Base-by-base conservation (phyloP, 768 basidiomycete species). In the Phlebiopsis flavidoalba region DNA sequence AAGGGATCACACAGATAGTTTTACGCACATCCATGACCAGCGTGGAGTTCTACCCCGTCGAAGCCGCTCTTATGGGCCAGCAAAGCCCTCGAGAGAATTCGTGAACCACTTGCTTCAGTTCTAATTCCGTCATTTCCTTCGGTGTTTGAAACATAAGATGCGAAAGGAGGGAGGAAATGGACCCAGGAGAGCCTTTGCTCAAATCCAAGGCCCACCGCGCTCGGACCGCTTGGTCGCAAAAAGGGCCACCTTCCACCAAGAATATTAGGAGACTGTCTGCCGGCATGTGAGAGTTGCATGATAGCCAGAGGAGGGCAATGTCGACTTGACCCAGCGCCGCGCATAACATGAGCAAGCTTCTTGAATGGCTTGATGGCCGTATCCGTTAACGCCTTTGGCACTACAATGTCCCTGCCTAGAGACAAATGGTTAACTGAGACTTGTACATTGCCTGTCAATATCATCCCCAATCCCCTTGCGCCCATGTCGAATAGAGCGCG, bases 1-100 rank as follows among this genome's bases (percentile, higher is more conserved):
- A 31, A 31, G 6, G 26, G 26, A 6, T 31, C 26, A 31, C 6
- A 6, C 26, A 31, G 26, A 31, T 31, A 31, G 26, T 2, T n/a
- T 14, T 15, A 82, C 89, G 72, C 58, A 92, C 89, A 95, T 40
- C 93, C 93, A 72, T 95, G 93, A 0, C 87, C 87, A 24, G 79
- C 88, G 70, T 97, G 95, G 10, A 98, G 63, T 67, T 97, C 84
- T 3, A 96, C 75, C 0, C 95, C 95, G 63, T 96, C 91, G 70
- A 94, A 95, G 0, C 91, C 92, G 45, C 87, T 75, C 57, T 80
- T 70, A 17, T 77, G 71, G 8, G 91, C 92, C 35, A 90, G 66
- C 46, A 72, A 67, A 0, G 93, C 91, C 87, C 91, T 45, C 75
- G 73, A 2, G 88, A 80, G 66, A 96, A 98, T 8, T 72, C 75